Percentiles rank a stretch among this genome's conserved stretches.
Evolutionary conservation across 345 rosid genomes (phyloP).

Genomic region (Lepidium aucheri): DNA sequence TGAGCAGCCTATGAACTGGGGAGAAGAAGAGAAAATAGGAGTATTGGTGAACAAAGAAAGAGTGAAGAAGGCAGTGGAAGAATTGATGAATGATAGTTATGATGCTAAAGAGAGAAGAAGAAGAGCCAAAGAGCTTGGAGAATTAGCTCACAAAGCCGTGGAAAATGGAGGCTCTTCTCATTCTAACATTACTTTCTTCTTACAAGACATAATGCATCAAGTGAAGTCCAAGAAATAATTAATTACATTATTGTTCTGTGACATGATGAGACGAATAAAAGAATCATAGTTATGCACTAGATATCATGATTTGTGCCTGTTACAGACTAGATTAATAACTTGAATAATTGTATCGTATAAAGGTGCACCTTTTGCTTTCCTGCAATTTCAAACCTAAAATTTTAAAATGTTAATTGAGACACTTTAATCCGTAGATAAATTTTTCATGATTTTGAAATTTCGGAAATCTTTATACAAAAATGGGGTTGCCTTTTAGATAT

Average conservation of each 20-base stretch:
- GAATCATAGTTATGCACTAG: too few species aligned
- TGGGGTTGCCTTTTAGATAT: too few species aligned
- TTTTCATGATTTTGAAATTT: background rate
- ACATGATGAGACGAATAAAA: background rate
- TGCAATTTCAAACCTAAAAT: background rate
- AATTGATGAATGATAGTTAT: conserved; percentile 24
- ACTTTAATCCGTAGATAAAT: background rate
- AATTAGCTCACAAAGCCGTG: conserved; percentile 27
- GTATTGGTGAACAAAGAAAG: conserved; percentile 19
- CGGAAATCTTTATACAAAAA: too few species aligned
- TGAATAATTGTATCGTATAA: background rate
- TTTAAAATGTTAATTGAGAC: background rate
- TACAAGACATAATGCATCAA: conserved; percentile 4
- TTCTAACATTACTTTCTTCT: background rate
- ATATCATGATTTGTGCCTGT: too few species aligned
- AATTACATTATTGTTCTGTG: background rate
- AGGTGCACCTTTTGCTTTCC: background rate
- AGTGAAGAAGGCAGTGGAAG: conserved; percentile 15
- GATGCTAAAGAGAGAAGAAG: conserved; percentile 26
- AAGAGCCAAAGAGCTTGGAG: conserved; percentile 29
- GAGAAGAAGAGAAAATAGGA: conserved; percentile 30
- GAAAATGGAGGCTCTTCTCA: conserved; percentile 33
- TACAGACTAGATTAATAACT: background rate
- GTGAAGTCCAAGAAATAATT: background rate
- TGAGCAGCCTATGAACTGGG: conserved; percentile 10